These are phyloP conservation scores for Brettanomyces custersianus DNA, from an alignment of 805 yeast genomes.

Conservation along the genomic window DNA sequence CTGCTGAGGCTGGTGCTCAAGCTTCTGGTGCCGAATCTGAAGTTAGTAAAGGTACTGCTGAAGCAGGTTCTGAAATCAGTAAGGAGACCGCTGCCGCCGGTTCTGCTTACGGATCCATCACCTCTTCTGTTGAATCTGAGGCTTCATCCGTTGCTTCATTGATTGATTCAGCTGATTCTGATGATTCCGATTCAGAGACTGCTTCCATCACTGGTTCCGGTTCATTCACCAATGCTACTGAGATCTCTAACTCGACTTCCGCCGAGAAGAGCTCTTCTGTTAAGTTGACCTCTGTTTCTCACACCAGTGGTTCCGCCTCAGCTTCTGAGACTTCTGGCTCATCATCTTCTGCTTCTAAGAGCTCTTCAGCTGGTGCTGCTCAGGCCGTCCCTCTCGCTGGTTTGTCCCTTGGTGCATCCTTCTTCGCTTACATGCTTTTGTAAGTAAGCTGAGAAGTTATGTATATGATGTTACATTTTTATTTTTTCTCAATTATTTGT, in stretches of 20 bases:
- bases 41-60: not conserved
- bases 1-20: slow-evolving; percentile 2
- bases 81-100: not conserved
- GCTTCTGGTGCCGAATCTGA: not conserved
- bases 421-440: slow-evolving; percentile 2
- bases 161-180: slow-evolving; percentile 1
- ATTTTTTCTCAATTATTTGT: too few relatives aligned
- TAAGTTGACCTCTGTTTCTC: not conserved
- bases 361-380: not conserved
- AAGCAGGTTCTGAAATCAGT: not conserved
- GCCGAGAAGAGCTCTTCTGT: not conserved
- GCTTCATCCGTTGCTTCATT: not conserved
- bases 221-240: not conserved
- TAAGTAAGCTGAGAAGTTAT: too few relatives aligned
- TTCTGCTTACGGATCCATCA: not conserved
- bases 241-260: slow-evolving; percentile 1
- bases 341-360: not conserved
- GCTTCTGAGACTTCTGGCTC: slow-evolving; percentile 1
- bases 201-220: not conserved
- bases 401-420: slow-evolving; percentile 2
- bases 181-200: slow-evolving; percentile 1
- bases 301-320: not conserved
- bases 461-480: too few relatives aligned
- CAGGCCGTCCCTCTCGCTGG: slow-evolving; percentile 1
- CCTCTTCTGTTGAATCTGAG: not conserved